Evolutionary conservation across 2,329 filamentous ascomycete species (phyloP).

Genomic region (Uncinocarpus reesii): DNA sequence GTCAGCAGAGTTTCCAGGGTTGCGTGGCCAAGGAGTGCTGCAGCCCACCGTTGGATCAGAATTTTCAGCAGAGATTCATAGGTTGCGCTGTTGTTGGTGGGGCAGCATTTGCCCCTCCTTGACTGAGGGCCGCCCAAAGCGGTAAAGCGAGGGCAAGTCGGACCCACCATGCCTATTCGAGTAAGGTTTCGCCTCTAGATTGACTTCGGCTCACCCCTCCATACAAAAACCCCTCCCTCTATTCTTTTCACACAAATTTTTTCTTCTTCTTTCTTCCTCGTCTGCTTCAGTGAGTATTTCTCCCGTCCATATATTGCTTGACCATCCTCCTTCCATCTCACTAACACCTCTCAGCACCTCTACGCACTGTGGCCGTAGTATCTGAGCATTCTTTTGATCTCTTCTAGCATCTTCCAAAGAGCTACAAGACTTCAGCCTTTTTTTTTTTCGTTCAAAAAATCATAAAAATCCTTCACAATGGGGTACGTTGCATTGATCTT

Average conservation of each 20-base stretch:
- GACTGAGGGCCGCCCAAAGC: conserved; percentile 20
- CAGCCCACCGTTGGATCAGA: conserved; percentile 7
- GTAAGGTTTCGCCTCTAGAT: conserved; percentile 21
- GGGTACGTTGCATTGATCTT: conserved; percentile 42
- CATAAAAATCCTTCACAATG: conserved; percentile 45
- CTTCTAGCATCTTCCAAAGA: conserved; percentile 41
- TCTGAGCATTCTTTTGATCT: conserved; percentile 39
- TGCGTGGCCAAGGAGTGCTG: not conserved
- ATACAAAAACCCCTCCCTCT: conserved; percentile 39
- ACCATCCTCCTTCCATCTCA: conserved; percentile 18
- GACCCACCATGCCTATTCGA: conserved; percentile 20
- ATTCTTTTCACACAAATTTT: conserved; percentile 26
- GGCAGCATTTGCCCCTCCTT: conserved; percentile 18
- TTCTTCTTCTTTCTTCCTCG: conserved; percentile 24
- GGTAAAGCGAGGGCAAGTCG: conserved; percentile 11
- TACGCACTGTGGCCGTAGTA: conserved; percentile 43
- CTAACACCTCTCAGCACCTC: conserved; percentile 38
- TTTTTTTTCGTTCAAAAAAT: conserved; percentile 15
- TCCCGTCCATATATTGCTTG: conserved; percentile 17
- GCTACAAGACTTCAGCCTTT: conserved; percentile 36
- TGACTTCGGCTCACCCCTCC: conserved; percentile 34
- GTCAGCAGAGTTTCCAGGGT: too few species aligned
- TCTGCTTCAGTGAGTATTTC: conserved; percentile 40
- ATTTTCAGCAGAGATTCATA: too few species aligned
- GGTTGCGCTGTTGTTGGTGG: conserved; percentile 25